A percentile compares a stretch with the other conserved stretches of the same genome.
Evolutionary conservation across 176 grass and related monocot genomes (phyloP).

Genomic region (Chrysopogon serrulatus): DNA sequence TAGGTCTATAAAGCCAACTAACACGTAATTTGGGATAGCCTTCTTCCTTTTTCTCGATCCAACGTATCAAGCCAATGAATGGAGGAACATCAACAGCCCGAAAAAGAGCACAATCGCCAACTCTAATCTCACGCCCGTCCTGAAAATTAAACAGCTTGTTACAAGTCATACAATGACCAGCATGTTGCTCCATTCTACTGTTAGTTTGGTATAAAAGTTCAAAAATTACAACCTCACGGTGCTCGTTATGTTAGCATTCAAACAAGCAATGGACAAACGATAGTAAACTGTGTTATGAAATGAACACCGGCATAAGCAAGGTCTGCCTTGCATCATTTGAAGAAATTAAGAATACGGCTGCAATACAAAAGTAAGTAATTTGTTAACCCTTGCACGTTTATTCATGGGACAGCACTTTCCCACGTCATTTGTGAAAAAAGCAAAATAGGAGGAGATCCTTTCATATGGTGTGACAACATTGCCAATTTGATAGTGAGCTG

Average conservation of each 20-base stretch:
- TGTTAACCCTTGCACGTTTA: not conserved
- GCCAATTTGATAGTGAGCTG: not conserved
- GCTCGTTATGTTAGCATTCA: not conserved
- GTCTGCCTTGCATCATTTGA: not conserved
- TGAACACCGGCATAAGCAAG: not conserved
- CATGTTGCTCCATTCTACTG: not conserved
- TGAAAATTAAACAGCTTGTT: conserved; percentile 27
- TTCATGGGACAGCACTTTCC: not conserved
- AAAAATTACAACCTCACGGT: not conserved
- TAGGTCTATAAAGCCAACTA: conserved; percentile 81
- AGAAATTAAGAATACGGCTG: not conserved
- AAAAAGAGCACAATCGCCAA: conserved; percentile 84
- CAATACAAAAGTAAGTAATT: not conserved
- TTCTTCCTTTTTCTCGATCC: conserved; percentile 51
- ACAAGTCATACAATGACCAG: not conserved
- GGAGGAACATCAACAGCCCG: conserved; percentile 66
- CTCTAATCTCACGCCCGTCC: conserved; percentile 76
- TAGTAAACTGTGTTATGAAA: not conserved
- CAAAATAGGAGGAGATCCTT: not conserved
- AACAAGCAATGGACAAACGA: not conserved
- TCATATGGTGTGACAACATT: not conserved
- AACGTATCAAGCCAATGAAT: conserved; percentile 81
- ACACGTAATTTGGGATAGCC: conserved; percentile 60
- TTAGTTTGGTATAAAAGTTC: conserved; percentile 7
- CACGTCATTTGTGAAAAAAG: not conserved